These are phyloP conservation scores for Rhizopus stolonifer DNA, from an alignment of 371 early-diverging fungal genomes.

Conservation along the genomic window DNA sequence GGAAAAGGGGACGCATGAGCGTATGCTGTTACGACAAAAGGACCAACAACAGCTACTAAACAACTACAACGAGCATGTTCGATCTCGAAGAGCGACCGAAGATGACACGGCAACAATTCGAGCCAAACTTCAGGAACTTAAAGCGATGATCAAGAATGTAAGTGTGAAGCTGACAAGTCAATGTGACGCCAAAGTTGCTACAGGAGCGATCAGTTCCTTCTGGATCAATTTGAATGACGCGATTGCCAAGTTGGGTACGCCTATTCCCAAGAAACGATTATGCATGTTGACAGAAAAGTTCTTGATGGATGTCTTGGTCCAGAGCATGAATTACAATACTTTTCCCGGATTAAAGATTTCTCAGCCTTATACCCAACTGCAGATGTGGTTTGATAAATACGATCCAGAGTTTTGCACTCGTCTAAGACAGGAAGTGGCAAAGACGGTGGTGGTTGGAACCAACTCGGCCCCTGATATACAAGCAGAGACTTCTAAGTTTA, in stretches of 20 bases:
- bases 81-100: slow-evolving; percentile 53
- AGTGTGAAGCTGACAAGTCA: slow-evolving; percentile 44
- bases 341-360: slow-evolving; percentile 36
- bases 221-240: slow-evolving; percentile 44
- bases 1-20: slow-evolving; percentile 5
- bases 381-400: slow-evolving; percentile 29
- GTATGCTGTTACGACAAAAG: slow-evolving; percentile 20
- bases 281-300: slow-evolving; percentile 61
- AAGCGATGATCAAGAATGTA: slow-evolving; percentile 42
- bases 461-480: slow-evolving; percentile 26
- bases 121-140: slow-evolving; percentile 47
- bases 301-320: slow-evolving; percentile 52
- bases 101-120: slow-evolving; percentile 54
- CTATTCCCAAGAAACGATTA: slow-evolving; percentile 48
- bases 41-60: slow-evolving; percentile 35
- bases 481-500: slow-evolving; percentile 27
- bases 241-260: slow-evolving; percentile 27
- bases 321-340: slow-evolving; percentile 37
- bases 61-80: slow-evolving; percentile 57
- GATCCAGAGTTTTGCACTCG: slow-evolving; percentile 33
- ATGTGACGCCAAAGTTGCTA: slow-evolving; percentile 44
- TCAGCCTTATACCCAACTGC: slow-evolving; percentile 26
- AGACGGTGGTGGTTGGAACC: slow-evolving; percentile 28
- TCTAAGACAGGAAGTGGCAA: slow-evolving; percentile 44
- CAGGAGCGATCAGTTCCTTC: slow-evolving; percentile 34